These are phyloP conservation scores for Podospora anserina DNA, from an alignment of 495 filamentous ascomycete genomes.

Conservation along the genomic window DNA sequence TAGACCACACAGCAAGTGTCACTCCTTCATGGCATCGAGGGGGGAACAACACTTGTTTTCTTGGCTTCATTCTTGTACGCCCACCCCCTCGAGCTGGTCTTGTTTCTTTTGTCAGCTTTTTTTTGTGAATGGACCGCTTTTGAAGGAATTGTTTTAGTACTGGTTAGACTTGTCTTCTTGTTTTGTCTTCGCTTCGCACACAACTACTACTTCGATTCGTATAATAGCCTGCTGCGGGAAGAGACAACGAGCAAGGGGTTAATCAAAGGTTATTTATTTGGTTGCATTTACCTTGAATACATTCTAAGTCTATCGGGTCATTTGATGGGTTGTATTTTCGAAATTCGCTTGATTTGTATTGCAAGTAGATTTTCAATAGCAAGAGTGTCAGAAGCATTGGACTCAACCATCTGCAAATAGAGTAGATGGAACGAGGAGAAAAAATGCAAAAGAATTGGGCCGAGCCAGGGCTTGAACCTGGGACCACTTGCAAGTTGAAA, in stretches of 20 bases:
- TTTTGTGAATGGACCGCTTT: neutral
- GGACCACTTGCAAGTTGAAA: neutral
- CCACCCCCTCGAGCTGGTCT: neutral
- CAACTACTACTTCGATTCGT: neutral
- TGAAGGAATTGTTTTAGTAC: neutral
- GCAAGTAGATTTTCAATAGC: neutral
- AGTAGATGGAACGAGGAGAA: neutral
- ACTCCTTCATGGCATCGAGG: neutral
- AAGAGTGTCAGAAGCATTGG: neutral
- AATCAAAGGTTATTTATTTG: neutral
- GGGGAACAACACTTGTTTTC: neutral
- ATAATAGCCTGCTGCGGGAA: neutral
- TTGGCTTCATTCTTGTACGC: neutral
- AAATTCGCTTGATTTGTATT: no score
- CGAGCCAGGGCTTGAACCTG: neutral
- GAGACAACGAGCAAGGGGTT: neutral
- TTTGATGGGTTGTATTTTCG: no score
- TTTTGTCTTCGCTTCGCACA: neutral
- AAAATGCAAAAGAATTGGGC: neutral
- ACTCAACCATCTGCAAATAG: neutral
- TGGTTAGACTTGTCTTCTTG: neutral
- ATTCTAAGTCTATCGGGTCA: no score
- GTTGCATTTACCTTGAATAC: neutral
- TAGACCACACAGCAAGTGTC: conserved; percentile 32
- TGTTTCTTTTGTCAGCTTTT: conserved; percentile 3